phyloP scores from a whole-genome alignment of 148 eudicot species.

The Pharnaceum exiguum region DNA sequence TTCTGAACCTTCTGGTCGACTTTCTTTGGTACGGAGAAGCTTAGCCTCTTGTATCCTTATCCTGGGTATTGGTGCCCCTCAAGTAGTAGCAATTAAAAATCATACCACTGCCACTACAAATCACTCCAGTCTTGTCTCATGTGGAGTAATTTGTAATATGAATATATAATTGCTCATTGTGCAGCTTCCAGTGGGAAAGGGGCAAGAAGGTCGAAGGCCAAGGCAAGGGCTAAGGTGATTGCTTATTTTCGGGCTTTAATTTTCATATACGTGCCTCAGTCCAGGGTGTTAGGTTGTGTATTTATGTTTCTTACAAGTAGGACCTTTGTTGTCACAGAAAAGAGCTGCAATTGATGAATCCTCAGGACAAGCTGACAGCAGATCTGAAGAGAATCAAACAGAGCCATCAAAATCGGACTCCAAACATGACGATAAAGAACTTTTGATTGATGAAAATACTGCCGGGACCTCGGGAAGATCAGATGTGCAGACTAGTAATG shows the following conservation, averaged over 20 bases:
- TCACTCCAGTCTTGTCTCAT: too few relatives aligned
- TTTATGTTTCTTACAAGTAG: slow-evolving; percentile 27
- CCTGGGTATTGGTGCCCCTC: too few relatives aligned
- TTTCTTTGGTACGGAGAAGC: too few relatives aligned
- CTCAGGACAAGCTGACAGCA: slow-evolving; percentile 22
- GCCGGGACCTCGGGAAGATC: slow-evolving; percentile 30
- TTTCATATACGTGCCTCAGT: neutral
- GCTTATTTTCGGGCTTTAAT: neutral
- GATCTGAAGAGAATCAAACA: slow-evolving; percentile 31
- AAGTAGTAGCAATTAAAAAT: too few relatives aligned
- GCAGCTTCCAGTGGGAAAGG: slow-evolving; percentile 75
- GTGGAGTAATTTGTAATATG: too few relatives aligned
- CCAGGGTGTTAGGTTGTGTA: too few relatives aligned
- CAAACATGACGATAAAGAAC: slow-evolving; percentile 33
- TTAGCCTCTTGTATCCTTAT: too few relatives aligned
- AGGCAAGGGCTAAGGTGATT: slow-evolving; percentile 67
- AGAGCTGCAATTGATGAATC: slow-evolving; percentile 37
- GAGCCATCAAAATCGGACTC: slow-evolving; percentile 35
- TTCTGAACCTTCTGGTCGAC: too few relatives aligned
- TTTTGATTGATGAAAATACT: slow-evolving; percentile 18
- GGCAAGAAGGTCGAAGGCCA: slow-evolving; percentile 56
- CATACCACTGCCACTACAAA: too few relatives aligned
- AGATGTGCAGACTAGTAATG: slow-evolving; percentile 24
- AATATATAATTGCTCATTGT: too few relatives aligned
- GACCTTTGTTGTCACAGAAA: slow-evolving; percentile 48